A percentile compares a stretch with the other conserved stretches of the same genome.
Conservation (phyloP, 352 stramenopile genomes). For the Sclerospora graminicola region DNA sequence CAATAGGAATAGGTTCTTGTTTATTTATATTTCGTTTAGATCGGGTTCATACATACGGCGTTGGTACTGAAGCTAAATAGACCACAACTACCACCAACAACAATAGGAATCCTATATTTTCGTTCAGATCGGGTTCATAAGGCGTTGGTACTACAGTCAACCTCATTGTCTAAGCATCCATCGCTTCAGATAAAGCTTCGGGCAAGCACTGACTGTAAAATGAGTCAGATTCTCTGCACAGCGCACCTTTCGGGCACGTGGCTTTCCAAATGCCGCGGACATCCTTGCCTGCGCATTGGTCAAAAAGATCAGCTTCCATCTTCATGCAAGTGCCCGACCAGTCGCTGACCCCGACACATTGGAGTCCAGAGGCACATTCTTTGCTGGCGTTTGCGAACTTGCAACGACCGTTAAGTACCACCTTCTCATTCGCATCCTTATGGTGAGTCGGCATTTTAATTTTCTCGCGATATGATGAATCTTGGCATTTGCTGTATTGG, state of each 20-base stretch:
- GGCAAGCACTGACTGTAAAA: slow-evolving; percentile 25
- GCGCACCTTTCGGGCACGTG: slow-evolving; percentile 14
- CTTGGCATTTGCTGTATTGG: slow-evolving; percentile 24
- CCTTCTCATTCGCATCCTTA: neutral
- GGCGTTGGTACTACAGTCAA: no score
- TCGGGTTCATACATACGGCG: no score
- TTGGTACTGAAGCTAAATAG: no score
- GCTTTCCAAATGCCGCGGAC: slow-evolving; percentile 19
- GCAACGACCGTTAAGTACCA: neutral
- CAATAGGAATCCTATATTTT: no score
- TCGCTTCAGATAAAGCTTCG: slow-evolving; percentile 10
- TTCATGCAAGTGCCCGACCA: slow-evolving; percentile 21
- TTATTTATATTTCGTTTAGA: no score
- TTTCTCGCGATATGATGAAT: slow-evolving; percentile 12
- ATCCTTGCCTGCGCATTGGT: slow-evolving; percentile 19
- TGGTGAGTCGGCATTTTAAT: slow-evolving; percentile 9
- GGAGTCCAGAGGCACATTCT: slow-evolving; percentile 11
- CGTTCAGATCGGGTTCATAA: no score
- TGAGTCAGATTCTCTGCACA: slow-evolving; percentile 15
- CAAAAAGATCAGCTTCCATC: slow-evolving; percentile 17
- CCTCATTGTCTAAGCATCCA: slow-evolving; percentile 9
- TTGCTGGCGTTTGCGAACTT: slow-evolving; percentile 4
- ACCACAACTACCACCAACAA: no score
- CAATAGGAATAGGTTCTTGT: no score
- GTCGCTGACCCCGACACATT: slow-evolving; percentile 20